Evolutionary conservation across 345 rosid species (phyloP).

Genomic region (Lepidium aucheri): DNA sequence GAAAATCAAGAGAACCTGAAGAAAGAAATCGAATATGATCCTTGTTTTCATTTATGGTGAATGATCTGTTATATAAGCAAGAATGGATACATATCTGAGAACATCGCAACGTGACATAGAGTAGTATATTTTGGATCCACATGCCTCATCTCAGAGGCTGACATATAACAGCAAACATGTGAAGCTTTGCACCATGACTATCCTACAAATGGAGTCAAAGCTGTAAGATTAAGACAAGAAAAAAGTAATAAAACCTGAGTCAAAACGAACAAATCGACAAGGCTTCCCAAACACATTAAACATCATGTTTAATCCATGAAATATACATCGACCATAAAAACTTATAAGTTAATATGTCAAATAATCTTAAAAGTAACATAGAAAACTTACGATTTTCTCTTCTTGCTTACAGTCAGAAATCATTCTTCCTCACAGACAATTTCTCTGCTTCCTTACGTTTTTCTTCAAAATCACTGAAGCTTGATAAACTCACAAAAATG

Average conservation of each 20-base stretch:
- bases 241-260: constrained; percentile 40
- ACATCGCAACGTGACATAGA: constrained; percentile 54
- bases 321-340: no score
- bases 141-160: constrained; percentile 62
- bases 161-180: not conserved
- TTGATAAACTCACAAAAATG: no score
- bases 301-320: no score
- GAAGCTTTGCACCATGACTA: no score
- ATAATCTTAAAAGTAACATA: no score
- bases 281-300: constrained; percentile 43
- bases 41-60: not conserved
- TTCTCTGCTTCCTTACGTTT: no score
- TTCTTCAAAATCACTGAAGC: no score
- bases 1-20: not conserved
- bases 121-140: constrained; percentile 72
- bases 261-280: constrained; percentile 70
- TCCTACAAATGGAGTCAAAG: not conserved
- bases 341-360: no score
- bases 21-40: not conserved
- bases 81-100: constrained; percentile 66
- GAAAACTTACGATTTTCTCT: no score
- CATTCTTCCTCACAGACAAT: no score
- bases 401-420: no score
- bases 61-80: constrained; percentile 71
- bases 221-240: not conserved